Conservation (phyloP, 2,329 filamentous ascomycete species). For the Daldinia sp. region DNA sequence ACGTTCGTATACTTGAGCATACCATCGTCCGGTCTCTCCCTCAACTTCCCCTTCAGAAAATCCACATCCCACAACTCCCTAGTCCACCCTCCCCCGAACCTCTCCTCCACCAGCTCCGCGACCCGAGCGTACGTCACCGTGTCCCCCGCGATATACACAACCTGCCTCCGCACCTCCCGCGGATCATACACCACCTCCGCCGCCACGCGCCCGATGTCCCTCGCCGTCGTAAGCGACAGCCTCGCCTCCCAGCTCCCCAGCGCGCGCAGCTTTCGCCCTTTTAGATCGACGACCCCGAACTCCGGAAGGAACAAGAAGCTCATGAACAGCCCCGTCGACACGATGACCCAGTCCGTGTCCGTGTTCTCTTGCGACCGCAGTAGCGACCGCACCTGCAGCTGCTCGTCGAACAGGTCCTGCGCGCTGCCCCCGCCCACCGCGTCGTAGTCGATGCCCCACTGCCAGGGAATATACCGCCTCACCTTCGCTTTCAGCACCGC, state of each 20-base stretch:
- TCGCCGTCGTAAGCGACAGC: constrained; percentile 72
- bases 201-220: constrained; percentile 72
- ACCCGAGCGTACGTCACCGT: constrained; percentile 64
- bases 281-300: constrained; percentile 72
- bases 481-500: constrained; percentile 66
- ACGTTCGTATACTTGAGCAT: constrained; percentile 67
- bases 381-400: constrained; percentile 67
- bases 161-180: constrained; percentile 48
- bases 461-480: constrained; percentile 74
- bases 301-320: constrained; percentile 73
- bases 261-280: constrained; percentile 59
- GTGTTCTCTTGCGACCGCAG: constrained; percentile 62
- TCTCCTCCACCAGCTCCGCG: constrained; percentile 60
- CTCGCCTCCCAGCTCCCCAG: constrained; percentile 71
- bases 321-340: constrained; percentile 78
- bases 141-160: constrained; percentile 66
- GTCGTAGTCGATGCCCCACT: constrained; percentile 80
- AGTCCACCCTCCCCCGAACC: constrained; percentile 56
- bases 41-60: constrained; percentile 56
- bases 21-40: constrained; percentile 58
- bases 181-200: constrained; percentile 66
- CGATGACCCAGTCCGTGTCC: constrained; percentile 69
- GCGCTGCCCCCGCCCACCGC: constrained; percentile 67
- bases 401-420: constrained; percentile 77
- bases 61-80: constrained; percentile 60